Conservation (phyloP, 352 stramenopile species). For the Globisporangium emineosum region DNA sequence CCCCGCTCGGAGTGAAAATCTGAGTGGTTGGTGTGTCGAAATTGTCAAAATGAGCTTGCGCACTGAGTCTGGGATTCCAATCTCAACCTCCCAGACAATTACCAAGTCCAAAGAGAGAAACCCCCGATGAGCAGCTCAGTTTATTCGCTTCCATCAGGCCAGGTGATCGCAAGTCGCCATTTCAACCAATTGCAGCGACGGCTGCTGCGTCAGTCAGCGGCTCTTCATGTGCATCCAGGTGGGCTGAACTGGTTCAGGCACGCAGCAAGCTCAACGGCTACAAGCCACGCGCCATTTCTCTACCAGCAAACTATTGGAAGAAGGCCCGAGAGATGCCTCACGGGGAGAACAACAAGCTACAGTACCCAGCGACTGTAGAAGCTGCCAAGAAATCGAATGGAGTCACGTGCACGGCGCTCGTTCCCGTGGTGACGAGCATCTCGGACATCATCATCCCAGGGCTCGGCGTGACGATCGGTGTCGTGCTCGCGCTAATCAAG, state of each 20-base stretch:
- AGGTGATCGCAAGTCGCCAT: no score
- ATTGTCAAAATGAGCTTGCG: no score
- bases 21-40: no score
- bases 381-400: neutral
- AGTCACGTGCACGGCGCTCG: neutral
- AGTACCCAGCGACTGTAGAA: neutral
- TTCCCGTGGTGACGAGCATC: conserved; percentile 11
- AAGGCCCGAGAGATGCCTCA: neutral
- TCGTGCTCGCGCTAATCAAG: conserved; percentile 13
- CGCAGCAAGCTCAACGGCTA: neutral
- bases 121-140: neutral
- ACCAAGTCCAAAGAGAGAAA: neutral
- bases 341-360: neutral
- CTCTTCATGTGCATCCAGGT: conserved; percentile 1
- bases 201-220: neutral
- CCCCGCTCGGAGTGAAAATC: no score
- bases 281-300: neutral
- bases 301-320: neutral
- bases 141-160: neutral
- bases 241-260: neutral
- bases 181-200: no score
- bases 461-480: conserved; percentile 12
- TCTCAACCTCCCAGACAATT: no score
- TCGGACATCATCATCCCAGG: conserved; percentile 16
- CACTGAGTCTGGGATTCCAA: no score